Evolutionary conservation across 1,284 basidiomycete genomes (phyloP), one percentile per base, ranked within the genome.

Genomic region (Austroboletus rostrupii): DNA sequence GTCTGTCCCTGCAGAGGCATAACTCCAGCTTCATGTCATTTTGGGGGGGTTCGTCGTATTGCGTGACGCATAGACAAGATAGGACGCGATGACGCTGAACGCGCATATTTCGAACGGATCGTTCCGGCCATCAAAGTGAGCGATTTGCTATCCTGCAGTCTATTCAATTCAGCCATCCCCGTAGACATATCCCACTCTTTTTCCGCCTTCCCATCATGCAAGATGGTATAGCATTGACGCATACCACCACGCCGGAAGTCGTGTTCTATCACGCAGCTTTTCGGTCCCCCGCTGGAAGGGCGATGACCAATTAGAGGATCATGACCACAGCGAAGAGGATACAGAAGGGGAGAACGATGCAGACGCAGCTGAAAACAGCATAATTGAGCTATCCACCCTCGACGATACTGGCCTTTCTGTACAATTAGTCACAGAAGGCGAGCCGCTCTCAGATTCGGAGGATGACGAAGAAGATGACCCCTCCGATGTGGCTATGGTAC

Each of bases 201-300:
- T 96, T 61, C 76, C 76, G 2, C 68, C 74, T 1, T 70, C 74
- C 19, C 61, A 72, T 39, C 59, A 79, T 17, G 61, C 70, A 0
- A 62, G 64, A 8, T 74, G 78, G 64, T 97, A 92, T 65, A 81
- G 86, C 0, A 65, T 95, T 6, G 79, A 85, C 42, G 73, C 78
- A 17, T 98, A 91, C 64, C 97, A 99, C 64, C 71, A 90, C 31
- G 93, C 93, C 77, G 97, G 96, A 7, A 94, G 90, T 52, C 80
- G 90, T n/a, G 91, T 99, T 45, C 77, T 98, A 8, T 97, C 93
- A 12, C 80, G 96, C 40, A 92, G 90, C 61, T 97, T 97, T 67
- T 81, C 82, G 36, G 85, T 96, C 39, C 80, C 83, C 55, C 76
- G 71, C 45, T 82, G 81, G 77, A 70, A 73, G 19, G 62, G 55